A percentile compares a stretch with the other conserved stretches of the same genome.
These are phyloP conservation scores for Nadsonia fulvescens DNA, from an alignment of 805 yeast species.

Conservation along the genomic window DNA sequence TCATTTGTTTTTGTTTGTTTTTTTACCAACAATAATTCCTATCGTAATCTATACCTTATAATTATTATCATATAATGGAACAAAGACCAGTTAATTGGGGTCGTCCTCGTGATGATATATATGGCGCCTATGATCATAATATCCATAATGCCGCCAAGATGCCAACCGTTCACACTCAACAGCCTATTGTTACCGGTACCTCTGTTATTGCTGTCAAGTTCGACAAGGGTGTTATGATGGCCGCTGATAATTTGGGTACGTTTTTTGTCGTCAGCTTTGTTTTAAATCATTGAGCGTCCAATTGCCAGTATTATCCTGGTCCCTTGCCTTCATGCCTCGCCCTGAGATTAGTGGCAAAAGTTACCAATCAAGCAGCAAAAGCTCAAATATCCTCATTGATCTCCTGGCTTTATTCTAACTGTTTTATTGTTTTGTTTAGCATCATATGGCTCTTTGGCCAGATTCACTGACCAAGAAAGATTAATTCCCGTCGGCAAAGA, in stretches of 20 bases:
- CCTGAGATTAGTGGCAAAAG: too few species aligned
- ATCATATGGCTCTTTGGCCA: conserved; percentile 85
- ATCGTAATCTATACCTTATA: neutral
- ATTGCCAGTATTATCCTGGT: too few species aligned
- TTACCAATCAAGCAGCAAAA: too few species aligned
- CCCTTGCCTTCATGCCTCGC: too few species aligned
- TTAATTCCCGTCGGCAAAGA: conserved; percentile 66
- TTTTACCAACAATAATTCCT: too few species aligned
- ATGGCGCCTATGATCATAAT: conserved; percentile 49
- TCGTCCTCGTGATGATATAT: conserved; percentile 67
- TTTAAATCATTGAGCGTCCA: too few species aligned
- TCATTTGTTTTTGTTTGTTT: too few species aligned
- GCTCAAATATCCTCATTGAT: too few species aligned
- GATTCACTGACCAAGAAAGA: conserved; percentile 75
- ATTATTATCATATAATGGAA: conserved; percentile 35
- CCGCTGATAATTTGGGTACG: conserved; percentile 81
- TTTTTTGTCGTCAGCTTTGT: conserved; percentile 1
- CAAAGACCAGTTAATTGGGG: conserved; percentile 96
- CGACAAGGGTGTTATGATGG: conserved; percentile 77
- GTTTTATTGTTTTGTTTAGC: too few species aligned
- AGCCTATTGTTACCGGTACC: conserved; percentile 92
- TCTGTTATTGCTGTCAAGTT: conserved; percentile 86
- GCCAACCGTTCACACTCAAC: conserved; percentile 77
- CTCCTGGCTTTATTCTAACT: too few species aligned
- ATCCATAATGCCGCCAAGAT: conserved; percentile 46